These are phyloP conservation scores for Botryotinia globosa DNA, from an alignment of 2,329 filamentous ascomycete genomes.

Conservation along the genomic window DNA sequence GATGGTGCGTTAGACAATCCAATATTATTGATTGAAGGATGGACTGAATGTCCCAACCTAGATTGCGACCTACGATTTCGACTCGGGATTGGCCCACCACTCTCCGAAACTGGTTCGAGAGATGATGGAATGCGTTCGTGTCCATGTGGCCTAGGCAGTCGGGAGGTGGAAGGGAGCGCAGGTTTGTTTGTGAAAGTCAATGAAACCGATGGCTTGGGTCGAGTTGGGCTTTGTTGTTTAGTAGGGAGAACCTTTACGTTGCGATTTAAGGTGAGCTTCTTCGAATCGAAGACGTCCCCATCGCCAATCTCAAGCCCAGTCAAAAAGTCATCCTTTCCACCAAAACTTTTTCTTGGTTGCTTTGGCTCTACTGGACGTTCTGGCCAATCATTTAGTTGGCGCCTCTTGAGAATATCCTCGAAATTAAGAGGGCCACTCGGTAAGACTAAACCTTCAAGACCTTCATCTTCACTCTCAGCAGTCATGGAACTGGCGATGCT, in stretches of 20 bases:
- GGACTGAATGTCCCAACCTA: constrained; percentile 64
- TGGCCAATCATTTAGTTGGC: constrained; percentile 60
- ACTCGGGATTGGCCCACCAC: constrained; percentile 67
- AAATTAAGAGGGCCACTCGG: constrained; percentile 83
- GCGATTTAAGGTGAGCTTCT: constrained; percentile 80
- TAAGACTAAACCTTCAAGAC: constrained; percentile 82
- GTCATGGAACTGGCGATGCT: constrained; percentile 91
- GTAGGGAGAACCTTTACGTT: constrained; percentile 85
- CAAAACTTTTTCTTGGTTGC: constrained; percentile 30
- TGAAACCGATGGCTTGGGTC: constrained; percentile 73
- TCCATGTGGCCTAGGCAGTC: constrained; percentile 73
- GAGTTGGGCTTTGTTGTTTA: constrained; percentile 65
- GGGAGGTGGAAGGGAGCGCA: constrained; percentile 53
- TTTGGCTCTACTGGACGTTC: constrained; percentile 47
- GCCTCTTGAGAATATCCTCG: constrained; percentile 70
- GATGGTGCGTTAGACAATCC: constrained; percentile 59
- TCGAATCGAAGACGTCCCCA: constrained; percentile 75
- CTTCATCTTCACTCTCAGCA: constrained; percentile 89
- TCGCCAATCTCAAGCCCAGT: constrained; percentile 83
- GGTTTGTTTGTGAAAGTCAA: constrained; percentile 87
- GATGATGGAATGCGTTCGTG: constrained; percentile 71
- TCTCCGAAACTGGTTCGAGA: constrained; percentile 91
- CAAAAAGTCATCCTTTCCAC: constrained; percentile 70
- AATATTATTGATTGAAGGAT: constrained; percentile 65
- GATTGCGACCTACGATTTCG: constrained; percentile 62